These are phyloP conservation scores for Nicotiana knightiana DNA, from an alignment of 257 asterid species.

Conservation along the genomic window DNA sequence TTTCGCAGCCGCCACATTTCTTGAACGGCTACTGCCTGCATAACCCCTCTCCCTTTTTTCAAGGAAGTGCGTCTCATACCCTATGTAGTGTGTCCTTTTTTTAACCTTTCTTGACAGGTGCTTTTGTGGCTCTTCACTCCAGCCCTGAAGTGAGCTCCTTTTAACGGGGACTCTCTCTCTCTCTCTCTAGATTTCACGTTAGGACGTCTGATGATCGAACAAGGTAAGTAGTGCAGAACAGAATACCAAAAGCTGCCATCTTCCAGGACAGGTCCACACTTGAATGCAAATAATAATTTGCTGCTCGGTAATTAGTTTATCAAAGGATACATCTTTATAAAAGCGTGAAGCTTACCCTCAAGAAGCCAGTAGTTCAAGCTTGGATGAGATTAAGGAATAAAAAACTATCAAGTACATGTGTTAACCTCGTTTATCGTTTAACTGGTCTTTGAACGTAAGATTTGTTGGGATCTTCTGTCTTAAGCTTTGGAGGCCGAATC, in stretches of 20 bases:
- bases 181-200: background rate
- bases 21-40: too few relatives aligned
- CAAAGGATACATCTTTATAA: slow-evolving; percentile 5
- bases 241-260: background rate
- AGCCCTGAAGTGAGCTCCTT: too few relatives aligned
- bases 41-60: too few relatives aligned
- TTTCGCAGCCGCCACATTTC: too few relatives aligned
- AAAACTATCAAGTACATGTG: background rate
- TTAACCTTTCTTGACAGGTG: too few relatives aligned
- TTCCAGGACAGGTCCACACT: background rate
- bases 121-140: too few relatives aligned
- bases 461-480: slow-evolving; percentile 98
- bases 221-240: background rate
- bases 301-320: slow-evolving; percentile 2
- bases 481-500: slow-evolving; percentile 93
- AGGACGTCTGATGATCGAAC: background rate
- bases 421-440: slow-evolving; percentile 62
- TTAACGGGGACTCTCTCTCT: too few relatives aligned
- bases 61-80: too few relatives aligned
- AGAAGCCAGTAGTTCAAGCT: slow-evolving; percentile 11
- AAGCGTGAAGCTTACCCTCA: slow-evolving; percentile 7
- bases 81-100: too few relatives aligned
- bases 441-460: slow-evolving; percentile 94
- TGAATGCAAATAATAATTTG: background rate
- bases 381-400: background rate